Conservation (phyloP, 2,329 filamentous ascomycete genomes). For the Botrytis fabae region DNA sequence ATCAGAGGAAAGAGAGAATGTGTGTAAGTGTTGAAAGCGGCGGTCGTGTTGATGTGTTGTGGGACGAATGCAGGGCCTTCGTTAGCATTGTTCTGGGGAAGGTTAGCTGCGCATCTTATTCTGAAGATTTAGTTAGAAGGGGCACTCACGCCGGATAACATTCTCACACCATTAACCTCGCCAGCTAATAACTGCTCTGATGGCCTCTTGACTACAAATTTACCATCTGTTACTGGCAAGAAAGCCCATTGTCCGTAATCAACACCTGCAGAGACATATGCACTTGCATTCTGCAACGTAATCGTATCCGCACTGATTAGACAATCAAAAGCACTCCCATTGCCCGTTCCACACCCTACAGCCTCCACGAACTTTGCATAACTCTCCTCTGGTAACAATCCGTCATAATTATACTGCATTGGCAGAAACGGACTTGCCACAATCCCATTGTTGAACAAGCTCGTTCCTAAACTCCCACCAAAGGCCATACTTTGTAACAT, state of each 20-base stretch:
- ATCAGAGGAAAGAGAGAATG: slow-evolving; percentile 45
- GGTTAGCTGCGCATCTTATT: not conserved
- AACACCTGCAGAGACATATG: slow-evolving; percentile 29
- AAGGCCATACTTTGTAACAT: slow-evolving; percentile 46
- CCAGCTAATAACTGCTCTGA: slow-evolving; percentile 37
- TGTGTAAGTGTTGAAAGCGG: slow-evolving; percentile 46
- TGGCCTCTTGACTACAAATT: slow-evolving; percentile 39
- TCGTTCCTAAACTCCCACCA: slow-evolving; percentile 22
- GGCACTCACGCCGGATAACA: slow-evolving; percentile 27
- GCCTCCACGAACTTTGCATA: slow-evolving; percentile 48
- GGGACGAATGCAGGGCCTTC: slow-evolving; percentile 51
- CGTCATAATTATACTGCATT: slow-evolving; percentile 52
- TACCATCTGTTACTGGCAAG: slow-evolving; percentile 43
- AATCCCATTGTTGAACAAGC: slow-evolving; percentile 31
- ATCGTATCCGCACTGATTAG: slow-evolving; percentile 37
- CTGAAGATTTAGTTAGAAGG: not conserved
- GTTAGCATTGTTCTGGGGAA: slow-evolving; percentile 48
- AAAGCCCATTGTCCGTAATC: slow-evolving; percentile 40
- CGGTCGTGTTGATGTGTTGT: slow-evolving; percentile 46
- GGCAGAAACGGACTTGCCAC: slow-evolving; percentile 52
- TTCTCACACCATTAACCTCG: slow-evolving; percentile 39
- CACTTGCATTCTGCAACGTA: slow-evolving; percentile 39
- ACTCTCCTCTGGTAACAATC: slow-evolving; percentile 45
- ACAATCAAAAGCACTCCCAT: slow-evolving; percentile 37
- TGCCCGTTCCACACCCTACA: slow-evolving; percentile 45